Percentiles rank a stretch among this genome's conserved stretches.
phyloP scores from a whole-genome alignment of 2,329 filamentous ascomycete genomes.

The Aureobasidium uvarum region DNA sequence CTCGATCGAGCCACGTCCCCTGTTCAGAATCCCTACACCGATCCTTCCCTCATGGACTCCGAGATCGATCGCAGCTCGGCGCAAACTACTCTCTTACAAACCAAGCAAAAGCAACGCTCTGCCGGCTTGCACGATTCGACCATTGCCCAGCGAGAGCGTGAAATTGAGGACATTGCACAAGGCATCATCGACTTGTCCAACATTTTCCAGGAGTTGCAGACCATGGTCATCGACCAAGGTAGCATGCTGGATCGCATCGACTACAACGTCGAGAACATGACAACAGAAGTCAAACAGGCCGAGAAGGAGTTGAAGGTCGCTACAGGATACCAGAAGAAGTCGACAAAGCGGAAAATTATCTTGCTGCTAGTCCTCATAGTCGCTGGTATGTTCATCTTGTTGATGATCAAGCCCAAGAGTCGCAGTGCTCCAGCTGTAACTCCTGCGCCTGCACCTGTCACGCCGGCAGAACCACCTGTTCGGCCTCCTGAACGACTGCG shows the following conservation, averaged over 20 bases:
- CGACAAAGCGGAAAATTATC: conserved; percentile 89
- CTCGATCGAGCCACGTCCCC: conserved; percentile 49
- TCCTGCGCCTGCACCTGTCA: conserved; percentile 1
- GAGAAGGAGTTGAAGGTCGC: conserved; percentile 88
- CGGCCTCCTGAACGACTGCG: conserved; percentile 8
- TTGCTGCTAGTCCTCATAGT: conserved; percentile 82
- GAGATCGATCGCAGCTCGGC: conserved; percentile 92
- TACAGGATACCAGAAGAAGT: conserved; percentile 82
- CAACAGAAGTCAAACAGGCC: conserved; percentile 86
- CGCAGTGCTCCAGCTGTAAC: neutral
- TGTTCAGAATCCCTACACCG: conserved; percentile 66
- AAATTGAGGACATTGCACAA: conserved; percentile 97
- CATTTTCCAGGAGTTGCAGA: conserved; percentile 93
- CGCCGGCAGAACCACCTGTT: conserved; percentile 3
- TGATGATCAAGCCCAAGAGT: conserved; percentile 73
- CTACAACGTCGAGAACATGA: conserved; percentile 96
- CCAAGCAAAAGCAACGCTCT: conserved; percentile 61
- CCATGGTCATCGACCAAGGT: conserved; percentile 67
- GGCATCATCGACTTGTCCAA: conserved; percentile 97
- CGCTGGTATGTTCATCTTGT: conserved; percentile 78
- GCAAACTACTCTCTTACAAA: conserved; percentile 81
- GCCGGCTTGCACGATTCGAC: conserved; percentile 71
- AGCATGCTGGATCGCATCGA: conserved; percentile 54
- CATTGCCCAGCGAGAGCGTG: conserved; percentile 88
- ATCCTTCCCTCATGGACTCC: conserved; percentile 87